Conservation (phyloP, 768 basidiomycete species). For the Xerocomellus chrysenteron region DNA sequence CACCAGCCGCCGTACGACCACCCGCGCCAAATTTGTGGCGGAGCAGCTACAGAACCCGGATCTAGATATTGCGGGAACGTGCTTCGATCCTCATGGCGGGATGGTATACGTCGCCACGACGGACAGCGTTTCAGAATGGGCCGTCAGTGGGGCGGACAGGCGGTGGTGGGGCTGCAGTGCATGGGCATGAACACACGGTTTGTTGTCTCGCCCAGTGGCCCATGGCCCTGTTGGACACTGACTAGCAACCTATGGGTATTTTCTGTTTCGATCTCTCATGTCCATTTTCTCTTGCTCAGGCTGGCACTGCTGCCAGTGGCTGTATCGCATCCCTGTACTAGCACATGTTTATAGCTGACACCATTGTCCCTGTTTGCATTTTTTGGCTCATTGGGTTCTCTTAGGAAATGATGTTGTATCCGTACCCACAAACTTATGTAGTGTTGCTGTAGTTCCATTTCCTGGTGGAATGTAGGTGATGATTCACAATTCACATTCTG, state of each 20-base stretch:
- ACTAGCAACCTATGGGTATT: constrained; percentile 1
- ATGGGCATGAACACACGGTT: constrained; percentile 36
- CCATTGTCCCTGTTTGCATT: not conserved
- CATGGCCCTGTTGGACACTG: not conserved
- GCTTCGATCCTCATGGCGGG: constrained; percentile 69
- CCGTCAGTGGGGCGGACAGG: constrained; percentile 67
- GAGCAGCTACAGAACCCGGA: constrained; percentile 22
- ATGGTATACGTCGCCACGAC: constrained; percentile 68
- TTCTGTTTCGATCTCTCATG: constrained; percentile 9
- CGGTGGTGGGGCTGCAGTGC: constrained; percentile 63
- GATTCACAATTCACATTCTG: too few relatives aligned
- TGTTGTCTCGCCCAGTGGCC: not conserved
- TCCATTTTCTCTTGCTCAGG: not conserved
- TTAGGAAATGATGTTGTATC: constrained; percentile 2
- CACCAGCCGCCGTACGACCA: constrained; percentile 15
- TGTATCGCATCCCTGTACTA: constrained; percentile 23
- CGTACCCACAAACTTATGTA: not conserved
- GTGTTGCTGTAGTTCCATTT: not conserved
- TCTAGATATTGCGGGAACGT: constrained; percentile 65
- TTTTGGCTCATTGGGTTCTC: not conserved
- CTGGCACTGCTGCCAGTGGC: constrained; percentile 2
- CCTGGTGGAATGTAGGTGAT: too few relatives aligned
- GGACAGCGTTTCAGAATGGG: constrained; percentile 73
- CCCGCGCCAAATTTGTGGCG: constrained; percentile 7
- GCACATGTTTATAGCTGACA: constrained; percentile 17